Evolutionary conservation across 164 flowering plant species (phyloP).

Genomic region (Vitis vinifera): DNA sequence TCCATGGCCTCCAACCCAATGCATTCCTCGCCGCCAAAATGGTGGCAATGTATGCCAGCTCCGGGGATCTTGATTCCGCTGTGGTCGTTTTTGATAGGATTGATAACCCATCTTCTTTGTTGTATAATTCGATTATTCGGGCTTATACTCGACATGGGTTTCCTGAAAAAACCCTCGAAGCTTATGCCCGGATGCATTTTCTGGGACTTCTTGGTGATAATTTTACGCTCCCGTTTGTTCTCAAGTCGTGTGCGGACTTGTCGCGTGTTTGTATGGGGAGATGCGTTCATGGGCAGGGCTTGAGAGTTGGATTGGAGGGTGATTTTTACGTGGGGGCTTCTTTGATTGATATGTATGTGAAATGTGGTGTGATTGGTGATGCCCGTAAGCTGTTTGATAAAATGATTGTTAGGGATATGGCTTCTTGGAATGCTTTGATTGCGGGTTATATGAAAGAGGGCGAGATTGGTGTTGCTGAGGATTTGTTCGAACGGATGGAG

Average conservation of each 20-base stretch:
- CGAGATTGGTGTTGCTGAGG: constrained; percentile 27
- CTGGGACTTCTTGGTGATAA: constrained; percentile 33
- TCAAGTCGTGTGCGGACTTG: constrained; percentile 43
- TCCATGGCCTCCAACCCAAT: constrained; percentile 40
- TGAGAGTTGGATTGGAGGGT: constrained; percentile 37
- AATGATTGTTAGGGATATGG: constrained; percentile 41
- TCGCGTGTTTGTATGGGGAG: constrained; percentile 23
- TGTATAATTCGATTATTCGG: constrained; percentile 49
- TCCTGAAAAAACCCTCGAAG: constrained; percentile 14
- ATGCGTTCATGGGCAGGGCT: constrained; percentile 39
- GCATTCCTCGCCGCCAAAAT: constrained; percentile 48
- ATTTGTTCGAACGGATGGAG: constrained; percentile 35
- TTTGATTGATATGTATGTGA: constrained; percentile 53
- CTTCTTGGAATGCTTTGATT: constrained; percentile 59
- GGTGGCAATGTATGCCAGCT: constrained; percentile 63
- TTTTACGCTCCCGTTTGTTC: constrained; percentile 57
- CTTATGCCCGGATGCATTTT: constrained; percentile 28
- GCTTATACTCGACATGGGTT: constrained; percentile 32
- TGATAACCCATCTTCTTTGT: constrained; percentile 24
- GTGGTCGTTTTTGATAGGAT: constrained; percentile 20
- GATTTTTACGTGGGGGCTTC: constrained; percentile 59
- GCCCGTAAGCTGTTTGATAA: constrained; percentile 41
- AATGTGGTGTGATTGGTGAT: constrained; percentile 35
- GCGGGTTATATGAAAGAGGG: constrained; percentile 55
- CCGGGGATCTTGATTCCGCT: constrained; percentile 41